Conservation (phyloP, 164 flowering plant species). For the Nelumbo lutea region DNA sequence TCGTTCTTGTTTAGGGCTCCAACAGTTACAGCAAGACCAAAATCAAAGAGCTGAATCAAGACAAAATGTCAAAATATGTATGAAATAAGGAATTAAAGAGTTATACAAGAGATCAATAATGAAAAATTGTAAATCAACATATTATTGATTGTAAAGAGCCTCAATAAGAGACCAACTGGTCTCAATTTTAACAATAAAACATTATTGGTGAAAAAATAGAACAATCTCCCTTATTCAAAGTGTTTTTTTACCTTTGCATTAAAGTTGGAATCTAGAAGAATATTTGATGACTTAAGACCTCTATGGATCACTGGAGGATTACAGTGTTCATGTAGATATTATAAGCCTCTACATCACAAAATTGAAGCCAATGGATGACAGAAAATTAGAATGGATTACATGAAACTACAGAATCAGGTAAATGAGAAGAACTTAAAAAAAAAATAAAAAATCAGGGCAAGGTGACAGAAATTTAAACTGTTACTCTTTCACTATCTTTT, state of each 20-base stretch:
- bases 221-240: neutral
- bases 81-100: neutral
- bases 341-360: conserved; percentile 70
- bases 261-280: conserved; percentile 85
- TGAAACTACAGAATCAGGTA: conserved; percentile 4
- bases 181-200: too few species aligned
- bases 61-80: neutral
- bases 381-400: neutral
- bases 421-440: neutral
- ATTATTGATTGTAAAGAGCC: too few species aligned
- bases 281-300: conserved; percentile 94
- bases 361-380: conserved; percentile 9
- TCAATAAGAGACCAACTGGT: neutral
- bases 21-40: conserved; percentile 74
- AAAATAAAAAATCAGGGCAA: conserved; percentile 43
- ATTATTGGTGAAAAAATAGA: neutral
- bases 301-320: conserved; percentile 90
- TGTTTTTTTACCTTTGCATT: conserved; percentile 67
- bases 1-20: conserved; percentile 56
- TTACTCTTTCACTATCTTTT: neutral
- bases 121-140: too few species aligned
- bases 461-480: conserved; percentile 22
- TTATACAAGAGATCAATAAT: neutral
- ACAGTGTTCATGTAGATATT: conserved; percentile 88
- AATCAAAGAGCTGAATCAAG: conserved; percentile 74